Evolutionary conservation across 108 stramenopile genomes (phyloP), one percentile per base, ranked within the genome.

Genomic region (Skeletonema tropicum): DNA sequence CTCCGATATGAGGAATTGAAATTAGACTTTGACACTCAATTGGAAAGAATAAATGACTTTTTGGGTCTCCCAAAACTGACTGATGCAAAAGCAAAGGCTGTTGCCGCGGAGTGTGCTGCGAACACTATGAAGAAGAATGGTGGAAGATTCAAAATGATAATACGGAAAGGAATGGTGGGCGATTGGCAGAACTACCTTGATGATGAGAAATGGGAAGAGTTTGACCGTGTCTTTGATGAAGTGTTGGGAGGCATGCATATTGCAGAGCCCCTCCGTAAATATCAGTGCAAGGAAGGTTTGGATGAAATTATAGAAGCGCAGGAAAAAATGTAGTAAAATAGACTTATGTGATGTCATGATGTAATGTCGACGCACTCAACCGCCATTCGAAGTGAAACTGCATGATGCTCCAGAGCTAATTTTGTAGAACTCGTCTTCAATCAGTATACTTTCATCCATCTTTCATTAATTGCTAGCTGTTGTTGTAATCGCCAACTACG

Each of bases 1-100:
- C 48, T 80, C 6, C 76, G 66, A 21, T 80, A 80, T 62, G 79
- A 80, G 29, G n/a, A 29, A 6, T 33, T 80, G 17, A 52, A 74
- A 2, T n/a, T 60, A 21, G 46, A 80, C 55, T 76, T 80, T 58
- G 69, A 14, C 42, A 61, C 70, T 5, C 62, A 75, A 33, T 26
- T 80, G 42, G 26, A 31, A 8, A 19, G 68, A 23, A 45, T 80
- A 10, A 64, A 64, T 33, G 30, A 62, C 6, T 80, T 80, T n/a
- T 59, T 80, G 52, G 66, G 45, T 2, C 32, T 79, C 19, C 9
- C 19, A 12, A 33, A 38, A 23, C 41, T 79, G 59, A 68, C 78
- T 2, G 58, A 59, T 5, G 66, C 65, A 36, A 79, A 68, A 30
- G 14, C 33, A 0, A 26, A 15, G 12, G 58, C 66, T 17, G 46